phyloP scores from a whole-genome alignment of 129 eudicot species.

The Flaveria brownii region DNA sequence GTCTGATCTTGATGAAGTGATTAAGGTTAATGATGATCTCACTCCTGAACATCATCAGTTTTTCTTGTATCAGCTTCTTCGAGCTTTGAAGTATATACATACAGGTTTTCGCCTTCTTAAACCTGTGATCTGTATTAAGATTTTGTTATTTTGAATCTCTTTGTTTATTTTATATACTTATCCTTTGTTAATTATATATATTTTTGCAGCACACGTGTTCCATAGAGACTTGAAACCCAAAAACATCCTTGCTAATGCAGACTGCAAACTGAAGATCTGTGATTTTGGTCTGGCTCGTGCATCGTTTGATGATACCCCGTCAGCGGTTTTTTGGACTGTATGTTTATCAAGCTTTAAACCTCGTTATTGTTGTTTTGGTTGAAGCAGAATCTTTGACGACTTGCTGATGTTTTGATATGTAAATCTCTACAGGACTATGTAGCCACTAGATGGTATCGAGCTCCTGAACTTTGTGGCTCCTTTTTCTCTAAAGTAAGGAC shows the following conservation, averaged over 20 bases:
- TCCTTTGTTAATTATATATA: background rate
- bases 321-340: conserved; percentile 97
- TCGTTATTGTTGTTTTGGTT: background rate
- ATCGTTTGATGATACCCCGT: conserved; percentile 82
- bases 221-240: conserved; percentile 88
- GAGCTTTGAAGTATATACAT: conserved; percentile 82
- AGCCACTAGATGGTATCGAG: conserved; percentile 97
- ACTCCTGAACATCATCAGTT: conserved; percentile 87
- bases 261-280: conserved; percentile 90
- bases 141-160: conserved; percentile 18
- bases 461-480: conserved; percentile 97
- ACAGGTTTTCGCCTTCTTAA: conserved; percentile 48
- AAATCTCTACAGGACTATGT: conserved; percentile 62
- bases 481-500: conserved; percentile 82
- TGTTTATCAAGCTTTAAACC: conserved; percentile 21
- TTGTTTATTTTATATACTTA: background rate
- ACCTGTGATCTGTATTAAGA: background rate
- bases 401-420: conserved; percentile 22
- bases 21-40: conserved; percentile 80
- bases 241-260: conserved; percentile 91
- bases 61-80: conserved; percentile 88
- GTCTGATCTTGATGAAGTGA: conserved; percentile 87
- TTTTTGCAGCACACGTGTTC: conserved; percentile 66
- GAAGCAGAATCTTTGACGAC: background rate
- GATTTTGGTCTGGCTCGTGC: conserved; percentile 95